phyloP scores from a whole-genome alignment of 2,329 filamentous ascomycete genomes.

The Fusarium robinianum region DNA sequence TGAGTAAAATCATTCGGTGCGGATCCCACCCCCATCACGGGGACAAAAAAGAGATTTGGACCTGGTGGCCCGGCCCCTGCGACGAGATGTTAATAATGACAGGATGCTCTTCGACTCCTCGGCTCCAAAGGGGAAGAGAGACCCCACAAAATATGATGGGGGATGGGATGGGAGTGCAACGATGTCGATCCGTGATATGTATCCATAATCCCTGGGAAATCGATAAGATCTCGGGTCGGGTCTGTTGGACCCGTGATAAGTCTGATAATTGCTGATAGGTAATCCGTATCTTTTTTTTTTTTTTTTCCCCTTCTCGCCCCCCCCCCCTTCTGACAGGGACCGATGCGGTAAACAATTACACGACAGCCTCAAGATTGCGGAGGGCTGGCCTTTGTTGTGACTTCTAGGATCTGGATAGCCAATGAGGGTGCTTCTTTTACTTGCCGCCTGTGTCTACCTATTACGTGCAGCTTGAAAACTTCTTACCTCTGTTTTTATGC shows the following conservation, averaged over 20 bases:
- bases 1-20: conserved; percentile 20
- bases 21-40: conserved; percentile 25
- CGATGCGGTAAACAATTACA: neutral
- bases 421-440: conserved; percentile 20
- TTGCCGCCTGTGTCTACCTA: neutral
- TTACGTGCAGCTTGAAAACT: conserved; percentile 25
- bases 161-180: too few species aligned
- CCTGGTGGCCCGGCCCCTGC: conserved; percentile 1
- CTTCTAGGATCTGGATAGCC: conserved; percentile 5
- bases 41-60: conserved; percentile 19
- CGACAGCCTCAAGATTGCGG: conserved; percentile 15
- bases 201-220: conserved; percentile 2
- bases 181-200: conserved; percentile 6
- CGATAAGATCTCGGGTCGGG: conserved; percentile 14
- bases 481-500: conserved; percentile 17
- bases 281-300: too few species aligned
- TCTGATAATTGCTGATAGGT: too few species aligned
- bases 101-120: neutral
- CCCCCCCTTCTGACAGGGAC: too few species aligned
- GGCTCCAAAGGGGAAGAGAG: neutral
- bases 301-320: too few species aligned
- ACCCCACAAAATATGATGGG: too few species aligned
- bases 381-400: conserved; percentile 1
- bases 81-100: too few species aligned
- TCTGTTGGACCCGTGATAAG: neutral